phyloP scores from a whole-genome alignment of 1,284 basidiomycete genomes.

The Ceratobasidium sp. region DNA sequence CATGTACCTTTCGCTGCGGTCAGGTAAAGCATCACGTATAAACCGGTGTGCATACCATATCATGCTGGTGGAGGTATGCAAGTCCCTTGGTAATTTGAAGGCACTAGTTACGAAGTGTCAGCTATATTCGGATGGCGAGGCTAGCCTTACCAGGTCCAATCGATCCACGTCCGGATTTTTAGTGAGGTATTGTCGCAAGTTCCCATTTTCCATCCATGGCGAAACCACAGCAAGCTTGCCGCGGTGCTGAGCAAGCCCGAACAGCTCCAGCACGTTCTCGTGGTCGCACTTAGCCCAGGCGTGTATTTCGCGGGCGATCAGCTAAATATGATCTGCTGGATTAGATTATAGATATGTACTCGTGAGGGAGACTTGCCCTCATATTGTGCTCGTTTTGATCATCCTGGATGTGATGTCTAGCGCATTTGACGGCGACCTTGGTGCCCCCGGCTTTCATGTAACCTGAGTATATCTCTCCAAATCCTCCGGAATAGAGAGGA shows the following conservation, averaged over 20 bases:
- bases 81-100: not conserved
- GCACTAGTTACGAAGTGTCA: not conserved
- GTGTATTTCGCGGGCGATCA: not conserved
- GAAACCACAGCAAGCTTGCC: not conserved
- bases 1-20: not conserved
- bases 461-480: constrained; percentile 14
- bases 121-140: not conserved
- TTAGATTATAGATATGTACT: not conserved
- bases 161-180: not conserved
- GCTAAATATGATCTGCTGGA: not conserved
- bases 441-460: not conserved
- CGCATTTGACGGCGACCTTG: not conserved
- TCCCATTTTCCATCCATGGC: constrained; percentile 8
- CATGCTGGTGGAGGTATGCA: not conserved
- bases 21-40: not conserved
- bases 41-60: not conserved
- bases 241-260: not conserved
- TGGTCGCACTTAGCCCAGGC: not conserved
- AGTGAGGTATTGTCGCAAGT: not conserved
- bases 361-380: not conserved
- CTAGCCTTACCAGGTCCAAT: not conserved
- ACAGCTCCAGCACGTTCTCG: not conserved
- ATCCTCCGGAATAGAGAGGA: not conserved
- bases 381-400: not conserved
- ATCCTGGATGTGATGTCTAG: not conserved